These are phyloP conservation scores for Agaricus sinodeliciosus DNA, from an alignment of 768 basidiomycete species.

Conservation along the genomic window DNA sequence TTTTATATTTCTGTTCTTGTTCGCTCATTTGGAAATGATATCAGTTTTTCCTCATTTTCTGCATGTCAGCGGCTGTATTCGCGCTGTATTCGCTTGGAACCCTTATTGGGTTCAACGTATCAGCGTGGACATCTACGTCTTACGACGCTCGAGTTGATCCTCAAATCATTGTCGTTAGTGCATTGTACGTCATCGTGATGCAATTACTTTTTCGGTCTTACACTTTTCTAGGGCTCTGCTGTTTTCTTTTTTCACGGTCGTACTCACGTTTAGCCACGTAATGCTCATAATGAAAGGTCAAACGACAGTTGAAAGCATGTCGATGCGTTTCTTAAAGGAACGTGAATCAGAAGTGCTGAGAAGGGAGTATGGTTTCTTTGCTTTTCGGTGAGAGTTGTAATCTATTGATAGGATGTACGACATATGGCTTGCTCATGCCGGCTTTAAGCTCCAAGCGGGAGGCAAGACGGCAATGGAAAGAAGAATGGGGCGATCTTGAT, in stretches of 20 bases:
- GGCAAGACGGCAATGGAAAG: conserved; percentile 52
- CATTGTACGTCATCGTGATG: conserved; percentile 46
- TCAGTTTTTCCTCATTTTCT: conserved; percentile 84
- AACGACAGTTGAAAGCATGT: conserved; percentile 79
- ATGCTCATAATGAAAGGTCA: conserved; percentile 54
- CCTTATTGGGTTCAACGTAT: conserved; percentile 26
- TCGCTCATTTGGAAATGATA: conserved; percentile 1
- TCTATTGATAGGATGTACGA: too few relatives aligned
- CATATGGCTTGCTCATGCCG: not conserved
- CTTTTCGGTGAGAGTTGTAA: conserved; percentile 37
- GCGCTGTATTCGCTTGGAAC: conserved; percentile 59
- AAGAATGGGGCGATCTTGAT: conserved; percentile 72
- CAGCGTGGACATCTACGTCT: conserved; percentile 4
- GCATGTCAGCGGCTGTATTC: conserved; percentile 53
- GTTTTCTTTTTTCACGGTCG: conserved; percentile 63
- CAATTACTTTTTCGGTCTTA: not conserved
- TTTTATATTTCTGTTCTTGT: not conserved
- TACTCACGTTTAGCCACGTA: conserved; percentile 54
- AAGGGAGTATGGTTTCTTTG: conserved; percentile 47
- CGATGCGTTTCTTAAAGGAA: conserved; percentile 51
- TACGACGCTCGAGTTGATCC: conserved; percentile 39
- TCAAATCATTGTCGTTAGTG: conserved; percentile 68
- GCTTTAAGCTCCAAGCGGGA: conserved; percentile 41
- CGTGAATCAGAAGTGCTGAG: conserved; percentile 49
- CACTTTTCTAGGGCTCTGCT: conserved; percentile 46